Percentiles rank a stretch among this genome's conserved stretches.
Evolutionary conservation across 768 basidiomycete species (phyloP).

Genomic region (Lyophyllum shimeji): DNA sequence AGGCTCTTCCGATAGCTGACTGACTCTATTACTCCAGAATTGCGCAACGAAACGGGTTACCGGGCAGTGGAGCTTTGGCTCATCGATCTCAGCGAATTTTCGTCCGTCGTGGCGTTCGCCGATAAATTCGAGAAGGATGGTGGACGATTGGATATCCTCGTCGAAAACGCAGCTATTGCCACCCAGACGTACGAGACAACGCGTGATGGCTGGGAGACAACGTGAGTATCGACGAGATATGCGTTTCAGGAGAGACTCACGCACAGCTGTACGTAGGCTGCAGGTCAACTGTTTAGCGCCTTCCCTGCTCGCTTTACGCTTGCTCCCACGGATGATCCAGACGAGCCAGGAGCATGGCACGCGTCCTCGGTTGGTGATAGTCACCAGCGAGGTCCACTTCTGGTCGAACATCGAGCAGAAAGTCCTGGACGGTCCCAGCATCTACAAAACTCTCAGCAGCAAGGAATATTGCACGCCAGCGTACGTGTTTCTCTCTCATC

Average conservation of each 20-base stretch:
- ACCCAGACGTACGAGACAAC: slow-evolving; percentile 21
- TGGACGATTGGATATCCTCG: slow-evolving; percentile 40
- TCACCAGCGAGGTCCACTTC: slow-evolving; percentile 43
- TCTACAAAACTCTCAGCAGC: slow-evolving; percentile 26
- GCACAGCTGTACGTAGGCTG: slow-evolving; percentile 31
- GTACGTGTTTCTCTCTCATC: background rate
- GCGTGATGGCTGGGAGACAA: slow-evolving; percentile 45
- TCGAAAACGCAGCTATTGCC: slow-evolving; percentile 40
- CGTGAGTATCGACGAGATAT: slow-evolving; percentile 24
- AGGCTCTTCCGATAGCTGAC: background rate
- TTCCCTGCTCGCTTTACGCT: slow-evolving; percentile 36
- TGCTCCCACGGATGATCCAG: slow-evolving; percentile 41
- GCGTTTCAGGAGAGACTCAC: background rate
- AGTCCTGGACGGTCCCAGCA: slow-evolving; percentile 20
- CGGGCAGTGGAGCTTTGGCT: slow-evolving; percentile 34
- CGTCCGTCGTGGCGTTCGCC: slow-evolving; percentile 38
- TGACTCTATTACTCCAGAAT: slow-evolving; percentile 16
- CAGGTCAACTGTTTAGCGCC: slow-evolving; percentile 48
- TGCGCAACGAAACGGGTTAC: slow-evolving; percentile 31
- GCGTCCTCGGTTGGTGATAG: slow-evolving; percentile 38
- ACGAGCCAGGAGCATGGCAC: slow-evolving; percentile 32
- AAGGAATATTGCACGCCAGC: slow-evolving; percentile 24
- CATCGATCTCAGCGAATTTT: slow-evolving; percentile 40
- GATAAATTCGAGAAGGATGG: slow-evolving; percentile 31
- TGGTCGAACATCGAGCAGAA: slow-evolving; percentile 24